Evolutionary conservation across 139 green algal species (phyloP).

Genomic region (Chara braunii): DNA sequence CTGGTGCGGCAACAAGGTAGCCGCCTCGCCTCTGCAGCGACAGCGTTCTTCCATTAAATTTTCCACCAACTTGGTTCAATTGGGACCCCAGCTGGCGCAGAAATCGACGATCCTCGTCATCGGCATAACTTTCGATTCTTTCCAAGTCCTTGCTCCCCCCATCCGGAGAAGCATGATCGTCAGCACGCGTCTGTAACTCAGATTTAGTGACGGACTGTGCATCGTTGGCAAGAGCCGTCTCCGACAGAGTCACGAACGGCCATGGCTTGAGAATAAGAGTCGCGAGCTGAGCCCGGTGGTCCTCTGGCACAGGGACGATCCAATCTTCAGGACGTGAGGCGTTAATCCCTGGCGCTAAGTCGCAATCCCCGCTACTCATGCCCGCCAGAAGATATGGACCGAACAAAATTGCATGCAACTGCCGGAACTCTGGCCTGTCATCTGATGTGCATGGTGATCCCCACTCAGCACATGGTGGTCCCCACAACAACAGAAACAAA

Average conservation of each 20-base stretch:
- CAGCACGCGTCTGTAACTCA: too few species aligned
- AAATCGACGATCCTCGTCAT: not conserved
- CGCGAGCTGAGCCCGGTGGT: not conserved
- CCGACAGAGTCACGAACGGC: not conserved
- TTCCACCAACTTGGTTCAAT: not conserved
- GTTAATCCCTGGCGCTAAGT: slow-evolving; percentile 17
- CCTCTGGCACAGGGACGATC: slow-evolving; percentile 1
- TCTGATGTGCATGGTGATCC: slow-evolving; percentile 10
- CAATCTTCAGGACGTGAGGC: slow-evolving; percentile 8
- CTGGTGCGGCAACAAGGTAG: not conserved
- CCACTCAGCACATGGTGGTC: too few species aligned
- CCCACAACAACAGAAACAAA: too few species aligned
- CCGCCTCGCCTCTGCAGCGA: too few species aligned
- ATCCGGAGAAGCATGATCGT: too few species aligned
- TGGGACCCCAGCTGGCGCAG: not conserved
- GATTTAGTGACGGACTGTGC: not conserved
- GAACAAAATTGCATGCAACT: slow-evolving; percentile 23
- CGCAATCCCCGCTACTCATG: not conserved
- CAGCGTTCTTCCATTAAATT: not conserved
- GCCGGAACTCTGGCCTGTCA: slow-evolving; percentile 5
- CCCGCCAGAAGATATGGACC: slow-evolving; percentile 20
- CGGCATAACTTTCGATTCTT: not conserved
- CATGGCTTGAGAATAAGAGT: not conserved
- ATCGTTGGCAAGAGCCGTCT: not conserved
- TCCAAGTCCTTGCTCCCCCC: not conserved